Percentiles rank a stretch among this genome's conserved stretches.
Evolutionary conservation across 1,139 yeast genomes (phyloP).

Genomic region (Keqinozyma sinolaborantium): DNA sequence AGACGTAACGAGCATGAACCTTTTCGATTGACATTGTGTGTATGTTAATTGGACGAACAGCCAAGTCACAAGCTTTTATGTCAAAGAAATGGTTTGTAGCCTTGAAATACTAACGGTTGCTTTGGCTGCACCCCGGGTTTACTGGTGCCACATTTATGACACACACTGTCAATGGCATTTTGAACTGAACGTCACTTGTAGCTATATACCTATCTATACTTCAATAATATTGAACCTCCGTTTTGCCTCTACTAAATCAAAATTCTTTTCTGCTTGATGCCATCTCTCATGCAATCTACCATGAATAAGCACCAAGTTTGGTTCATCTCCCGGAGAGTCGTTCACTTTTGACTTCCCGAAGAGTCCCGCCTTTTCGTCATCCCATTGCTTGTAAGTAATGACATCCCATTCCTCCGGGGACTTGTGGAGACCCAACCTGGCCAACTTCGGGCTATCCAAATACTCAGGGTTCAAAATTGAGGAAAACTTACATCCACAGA

Average conservation of each 20-base stretch:
- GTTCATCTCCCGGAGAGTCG: slow-evolving; percentile 24
- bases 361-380: slow-evolving; percentile 31
- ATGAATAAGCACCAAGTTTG: slow-evolving; percentile 21
- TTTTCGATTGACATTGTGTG: slow-evolving; percentile 36
- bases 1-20: slow-evolving; percentile 81
- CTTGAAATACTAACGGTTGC: not conserved
- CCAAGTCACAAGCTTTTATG: not conserved
- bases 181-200: no score
- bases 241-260: not conserved
- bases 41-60: no score
- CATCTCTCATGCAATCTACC: slow-evolving; percentile 40
- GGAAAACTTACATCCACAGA: slow-evolving; percentile 30
- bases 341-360: slow-evolving; percentile 23
- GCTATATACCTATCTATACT: not conserved
- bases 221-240: not conserved
- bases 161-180: no score
- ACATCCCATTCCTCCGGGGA: slow-evolving; percentile 29
- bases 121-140: not conserved
- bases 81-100: not conserved
- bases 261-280: slow-evolving; percentile 19
- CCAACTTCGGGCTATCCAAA: slow-evolving; percentile 28
- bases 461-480: slow-evolving; percentile 35
- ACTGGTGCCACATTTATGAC: not conserved
- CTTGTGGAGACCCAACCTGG: slow-evolving; percentile 19
- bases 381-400: slow-evolving; percentile 32